A percentile compares a stretch with the other conserved stretches of the same genome.
These are phyloP conservation scores for Gymnopus androsaceus DNA, from an alignment of 1,284 basidiomycete genomes.

Conservation along the genomic window DNA sequence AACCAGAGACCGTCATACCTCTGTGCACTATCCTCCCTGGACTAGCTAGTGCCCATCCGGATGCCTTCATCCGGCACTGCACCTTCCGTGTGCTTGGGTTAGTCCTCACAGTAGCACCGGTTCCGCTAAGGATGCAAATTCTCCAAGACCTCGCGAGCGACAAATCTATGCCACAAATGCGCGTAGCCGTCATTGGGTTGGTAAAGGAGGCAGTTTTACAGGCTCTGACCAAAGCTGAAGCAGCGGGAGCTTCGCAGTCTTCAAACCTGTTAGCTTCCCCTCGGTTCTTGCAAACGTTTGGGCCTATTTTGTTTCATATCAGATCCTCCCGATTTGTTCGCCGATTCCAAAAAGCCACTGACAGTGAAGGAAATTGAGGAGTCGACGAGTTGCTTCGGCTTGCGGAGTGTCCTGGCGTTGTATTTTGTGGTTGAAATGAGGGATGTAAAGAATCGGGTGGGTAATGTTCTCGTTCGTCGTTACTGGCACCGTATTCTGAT, in stretches of 20 bases:
- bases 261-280: slow-evolving; percentile 1
- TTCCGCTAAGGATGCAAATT: slow-evolving; percentile 1
- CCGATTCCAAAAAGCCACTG: not conserved
- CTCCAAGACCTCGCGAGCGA: not conserved
- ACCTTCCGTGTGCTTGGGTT: slow-evolving; percentile 8
- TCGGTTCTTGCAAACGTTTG: slow-evolving; percentile 12
- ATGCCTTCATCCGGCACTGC: slow-evolving; percentile 11
- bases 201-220: slow-evolving; percentile 10
- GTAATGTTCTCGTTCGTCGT: not conserved
- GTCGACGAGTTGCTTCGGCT: not conserved
- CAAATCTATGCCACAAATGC: not conserved
- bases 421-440: slow-evolving; percentile 13
- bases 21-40: slow-evolving; percentile 8
- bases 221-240: not conserved
- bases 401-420: slow-evolving; percentile 6
- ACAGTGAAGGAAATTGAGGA: not conserved
- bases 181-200: slow-evolving; percentile 9
- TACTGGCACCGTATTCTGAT: not conserved
- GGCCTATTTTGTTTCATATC: slow-evolving; percentile 5
- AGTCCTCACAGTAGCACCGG: not conserved
- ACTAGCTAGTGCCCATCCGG: slow-evolving; percentile 10
- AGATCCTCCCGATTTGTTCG: slow-evolving; percentile 5
- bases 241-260: not conserved
- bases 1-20: slow-evolving; percentile 1
- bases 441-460: slow-evolving; percentile 9